Conservation (phyloP, 768 basidiomycete genomes). For the Termitomyces sp. region DNA sequence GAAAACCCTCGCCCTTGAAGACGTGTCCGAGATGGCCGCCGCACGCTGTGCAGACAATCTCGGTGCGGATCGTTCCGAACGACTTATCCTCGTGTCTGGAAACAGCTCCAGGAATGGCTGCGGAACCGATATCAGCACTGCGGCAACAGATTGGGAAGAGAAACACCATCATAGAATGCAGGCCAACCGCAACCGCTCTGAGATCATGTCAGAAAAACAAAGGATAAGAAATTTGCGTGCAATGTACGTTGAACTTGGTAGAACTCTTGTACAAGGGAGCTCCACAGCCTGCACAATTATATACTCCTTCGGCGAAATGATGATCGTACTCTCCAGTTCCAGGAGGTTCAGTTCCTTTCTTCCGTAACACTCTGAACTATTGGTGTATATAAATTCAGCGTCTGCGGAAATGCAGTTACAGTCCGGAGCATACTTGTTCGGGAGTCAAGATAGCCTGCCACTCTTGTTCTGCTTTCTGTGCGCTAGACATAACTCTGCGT, state of each 20-base stretch:
- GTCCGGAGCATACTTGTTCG: slow-evolving; percentile 59
- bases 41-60: slow-evolving; percentile 88
- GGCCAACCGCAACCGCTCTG: slow-evolving; percentile 94
- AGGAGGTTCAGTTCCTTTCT: slow-evolving; percentile 84
- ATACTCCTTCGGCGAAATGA: slow-evolving; percentile 60
- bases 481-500: slow-evolving; percentile 32
- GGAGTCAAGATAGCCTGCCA: slow-evolving; percentile 81
- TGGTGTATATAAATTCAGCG: neutral
- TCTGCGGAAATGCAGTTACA: neutral
- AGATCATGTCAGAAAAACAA: neutral
- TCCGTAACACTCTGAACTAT: slow-evolving; percentile 80
- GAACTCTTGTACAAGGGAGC: slow-evolving; percentile 84
- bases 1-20: slow-evolving; percentile 87
- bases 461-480: slow-evolving; percentile 64
- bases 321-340: slow-evolving; percentile 82
- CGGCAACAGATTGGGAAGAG: neutral
- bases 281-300: slow-evolving; percentile 75
- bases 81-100: slow-evolving; percentile 68
- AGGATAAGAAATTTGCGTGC: neutral
- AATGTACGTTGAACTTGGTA: slow-evolving; percentile 76
- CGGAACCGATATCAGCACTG: slow-evolving; percentile 1
- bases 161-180: slow-evolving; percentile 89
- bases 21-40: slow-evolving; percentile 95
- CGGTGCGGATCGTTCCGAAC: slow-evolving; percentile 67
- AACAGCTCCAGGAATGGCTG: slow-evolving; percentile 89